Conservation (phyloP, 2,329 filamentous ascomycete species). For the Graphilbum sp. region DNA sequence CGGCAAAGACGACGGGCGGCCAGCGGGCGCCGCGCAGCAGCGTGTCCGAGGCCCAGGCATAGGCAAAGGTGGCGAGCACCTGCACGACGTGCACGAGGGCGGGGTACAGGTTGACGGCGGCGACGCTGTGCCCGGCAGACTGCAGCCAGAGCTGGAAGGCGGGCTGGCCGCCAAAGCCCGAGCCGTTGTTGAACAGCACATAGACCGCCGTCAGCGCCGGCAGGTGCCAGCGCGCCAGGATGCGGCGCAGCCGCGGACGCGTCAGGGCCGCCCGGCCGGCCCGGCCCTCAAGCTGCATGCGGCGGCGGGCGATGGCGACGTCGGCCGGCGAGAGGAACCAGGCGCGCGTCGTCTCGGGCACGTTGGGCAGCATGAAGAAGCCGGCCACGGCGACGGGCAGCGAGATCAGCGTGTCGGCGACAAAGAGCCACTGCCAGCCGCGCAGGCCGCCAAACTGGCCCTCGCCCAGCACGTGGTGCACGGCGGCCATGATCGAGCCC, state of each 20-base stretch:
- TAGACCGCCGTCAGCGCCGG: slow-evolving; percentile 42
- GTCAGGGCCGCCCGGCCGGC: slow-evolving; percentile 24
- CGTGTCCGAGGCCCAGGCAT: slow-evolving; percentile 50
- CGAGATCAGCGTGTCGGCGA: slow-evolving; percentile 40
- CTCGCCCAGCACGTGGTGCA: slow-evolving; percentile 28
- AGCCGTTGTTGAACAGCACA: slow-evolving; percentile 47
- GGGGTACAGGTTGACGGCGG: slow-evolving; percentile 34
- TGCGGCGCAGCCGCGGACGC: slow-evolving; percentile 36
- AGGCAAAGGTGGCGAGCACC: slow-evolving; percentile 41
- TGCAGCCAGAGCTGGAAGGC: slow-evolving; percentile 36
- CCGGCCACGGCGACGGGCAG: slow-evolving; percentile 37
- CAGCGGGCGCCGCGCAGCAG: slow-evolving; percentile 42
- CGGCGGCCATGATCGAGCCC: slow-evolving; percentile 38
- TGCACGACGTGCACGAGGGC: slow-evolving; percentile 39
- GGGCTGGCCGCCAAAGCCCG: slow-evolving; percentile 25
- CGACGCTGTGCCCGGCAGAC: slow-evolving; percentile 22
- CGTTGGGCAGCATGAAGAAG: slow-evolving; percentile 25
- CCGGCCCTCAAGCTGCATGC: slow-evolving; percentile 27
- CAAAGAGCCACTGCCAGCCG: slow-evolving; percentile 41
- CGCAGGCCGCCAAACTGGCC: slow-evolving; percentile 21
- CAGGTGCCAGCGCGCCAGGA: slow-evolving; percentile 49
- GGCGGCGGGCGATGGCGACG: slow-evolving; percentile 20
- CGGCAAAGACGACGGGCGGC: slow-evolving; percentile 45
- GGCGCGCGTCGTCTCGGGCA: slow-evolving; percentile 21
- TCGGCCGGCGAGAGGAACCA: slow-evolving; percentile 22